Evolutionary conservation across 345 rosid species (phyloP).

Genomic region (Viola odorata): DNA sequence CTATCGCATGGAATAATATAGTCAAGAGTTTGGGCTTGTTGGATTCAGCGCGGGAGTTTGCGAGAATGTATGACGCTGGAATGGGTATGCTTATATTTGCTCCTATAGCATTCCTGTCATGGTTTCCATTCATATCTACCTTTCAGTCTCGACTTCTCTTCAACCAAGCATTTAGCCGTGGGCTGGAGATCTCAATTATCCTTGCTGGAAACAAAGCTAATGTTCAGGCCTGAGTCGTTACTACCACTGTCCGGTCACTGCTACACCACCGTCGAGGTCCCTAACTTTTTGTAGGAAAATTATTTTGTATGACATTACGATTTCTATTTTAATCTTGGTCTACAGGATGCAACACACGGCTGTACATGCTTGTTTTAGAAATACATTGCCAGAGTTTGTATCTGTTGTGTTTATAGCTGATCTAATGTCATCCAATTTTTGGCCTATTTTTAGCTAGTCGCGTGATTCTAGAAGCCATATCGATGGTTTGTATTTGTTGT

Average conservation of each 20-base stretch:
- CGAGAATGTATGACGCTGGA: not conserved
- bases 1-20: conserved; percentile 71
- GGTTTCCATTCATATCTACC: not conserved
- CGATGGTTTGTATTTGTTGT: no score
- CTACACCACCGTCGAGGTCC: no score
- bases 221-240: conserved; percentile 41
- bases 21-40: conserved; percentile 30
- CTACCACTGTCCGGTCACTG: no score
- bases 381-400: no score
- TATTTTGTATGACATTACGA: not conserved
- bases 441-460: no score
- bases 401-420: no score
- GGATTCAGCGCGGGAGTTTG: not conserved
- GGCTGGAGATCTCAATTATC: not conserved
- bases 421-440: no score
- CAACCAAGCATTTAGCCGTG: not conserved
- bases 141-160: not conserved
- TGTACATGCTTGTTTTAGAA: no score
- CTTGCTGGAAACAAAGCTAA: conserved; percentile 63
- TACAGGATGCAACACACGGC: no score
- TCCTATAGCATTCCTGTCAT: not conserved
- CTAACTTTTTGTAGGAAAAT: no score
- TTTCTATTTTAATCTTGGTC: no score
- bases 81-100: not conserved
- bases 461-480: no score